phyloP scores from a whole-genome alignment of 176 grass and related monocot species.

The Rhipidocladum racemiflorum region DNA sequence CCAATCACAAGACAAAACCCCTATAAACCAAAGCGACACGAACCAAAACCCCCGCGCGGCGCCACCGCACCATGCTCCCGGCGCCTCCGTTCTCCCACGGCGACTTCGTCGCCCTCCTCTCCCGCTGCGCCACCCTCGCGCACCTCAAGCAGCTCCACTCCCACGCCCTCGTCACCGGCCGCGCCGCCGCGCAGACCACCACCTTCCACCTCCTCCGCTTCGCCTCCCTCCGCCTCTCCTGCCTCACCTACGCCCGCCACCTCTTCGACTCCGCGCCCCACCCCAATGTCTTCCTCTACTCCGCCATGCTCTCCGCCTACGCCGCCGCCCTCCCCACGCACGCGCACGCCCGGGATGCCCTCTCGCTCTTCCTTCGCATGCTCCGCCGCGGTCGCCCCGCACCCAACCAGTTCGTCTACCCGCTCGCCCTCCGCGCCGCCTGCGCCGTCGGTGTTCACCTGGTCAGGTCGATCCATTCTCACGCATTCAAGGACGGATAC shows the following conservation, averaged over 20 bases:
- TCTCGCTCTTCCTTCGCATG: conserved; percentile 71
- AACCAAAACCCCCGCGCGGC: conserved; percentile 1
- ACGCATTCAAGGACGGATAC: conserved; percentile 56
- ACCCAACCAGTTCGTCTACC: conserved; percentile 86
- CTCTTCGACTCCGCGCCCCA: conserved; percentile 58
- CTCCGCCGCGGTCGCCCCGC: conserved; percentile 36
- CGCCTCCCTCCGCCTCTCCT: conserved; percentile 55
- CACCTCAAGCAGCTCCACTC: conserved; percentile 78
- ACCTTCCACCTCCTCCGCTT: conserved; percentile 79
- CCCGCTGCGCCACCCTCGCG: conserved; percentile 48
- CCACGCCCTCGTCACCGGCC: conserved; percentile 48
- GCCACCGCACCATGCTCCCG: conserved; percentile 28
- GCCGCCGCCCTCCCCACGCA: conserved; percentile 13
- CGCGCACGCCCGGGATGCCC: conserved; percentile 15
- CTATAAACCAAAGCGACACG: not conserved
- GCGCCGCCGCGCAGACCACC: conserved; percentile 60
- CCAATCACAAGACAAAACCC: not conserved
- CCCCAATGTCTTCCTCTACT: conserved; percentile 82
- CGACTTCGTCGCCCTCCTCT: conserved; percentile 53
- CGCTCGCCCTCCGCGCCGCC: conserved; percentile 59
- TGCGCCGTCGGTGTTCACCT: conserved; percentile 21
- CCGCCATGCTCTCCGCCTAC: conserved; percentile 75
- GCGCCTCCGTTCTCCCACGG: conserved; percentile 37
- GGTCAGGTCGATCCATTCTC: conserved; percentile 55
- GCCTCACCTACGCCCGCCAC: conserved; percentile 60